Base-by-base conservation (phyloP, 805 yeast species). In the Clavispora fructus region DNA sequence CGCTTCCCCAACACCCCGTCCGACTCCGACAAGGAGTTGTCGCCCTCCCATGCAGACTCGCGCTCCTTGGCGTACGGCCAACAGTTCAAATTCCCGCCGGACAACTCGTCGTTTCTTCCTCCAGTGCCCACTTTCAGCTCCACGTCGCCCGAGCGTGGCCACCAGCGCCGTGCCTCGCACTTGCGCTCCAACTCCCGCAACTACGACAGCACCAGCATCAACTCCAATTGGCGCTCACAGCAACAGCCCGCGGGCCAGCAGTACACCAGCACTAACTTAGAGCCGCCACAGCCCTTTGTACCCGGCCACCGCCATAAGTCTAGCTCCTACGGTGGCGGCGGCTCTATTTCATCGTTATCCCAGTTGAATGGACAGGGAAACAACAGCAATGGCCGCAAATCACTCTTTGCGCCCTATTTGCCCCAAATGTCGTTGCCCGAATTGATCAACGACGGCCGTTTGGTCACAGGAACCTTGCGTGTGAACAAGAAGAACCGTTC, bases 401-500 rank as follows among this genome's bases (percentile, higher is more conserved):
- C 97, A 0, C 75, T 94, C 43, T 94, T 94, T 71, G 96, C 97
- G 13, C 99, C 99, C 6, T 94, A 94, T 61, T 75, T 94, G 43
- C 96, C 98, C 4, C 99, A 94, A 61, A 85, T 90, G 4, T 82
- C 95, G 3, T 79, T 94, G 41, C 98, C 98, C 2, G 95, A 84
- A 25, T 73, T 94, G 49, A 84, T 94, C 39, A 79, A 81, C 52
- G 97, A 92, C 52, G 98, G 98, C 17, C 80, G 90, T 52, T 74
- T 94, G 44, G 98, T 94, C 7, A 84, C 95, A 3, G 99, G 99
- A 57, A 85, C 85, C 26, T 73, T 94, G 57, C 79, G 99, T 54
- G 99, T 94, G 39, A 94, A 94, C 69, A 91, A 90, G 67, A 94
- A 94, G 67, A 94, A 94, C 64, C 78, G 99, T 58, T 89, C 97